Percentiles rank a stretch among this genome's conserved stretches.
Conservation (phyloP, 352 stramenopile species). For the Phytopythium litorale region DNA sequence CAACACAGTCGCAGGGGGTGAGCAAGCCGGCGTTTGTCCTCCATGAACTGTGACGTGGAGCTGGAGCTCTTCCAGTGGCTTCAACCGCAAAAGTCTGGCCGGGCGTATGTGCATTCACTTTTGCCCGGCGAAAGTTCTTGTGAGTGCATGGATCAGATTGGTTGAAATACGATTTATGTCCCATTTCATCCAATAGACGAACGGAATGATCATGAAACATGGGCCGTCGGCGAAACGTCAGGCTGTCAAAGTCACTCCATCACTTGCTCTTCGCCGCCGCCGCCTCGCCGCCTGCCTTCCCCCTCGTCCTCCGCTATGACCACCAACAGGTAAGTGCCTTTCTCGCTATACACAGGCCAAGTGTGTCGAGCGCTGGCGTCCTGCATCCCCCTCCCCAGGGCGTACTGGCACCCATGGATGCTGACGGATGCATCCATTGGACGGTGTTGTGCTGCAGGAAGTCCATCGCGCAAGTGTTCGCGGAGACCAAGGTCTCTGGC, state of each 20-base stretch:
- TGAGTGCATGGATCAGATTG: conserved; percentile 20
- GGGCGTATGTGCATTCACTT: conserved; percentile 1
- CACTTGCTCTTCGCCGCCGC: neutral
- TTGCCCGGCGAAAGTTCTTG: neutral
- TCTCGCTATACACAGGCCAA: neutral
- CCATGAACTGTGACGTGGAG: neutral
- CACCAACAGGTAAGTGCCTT: neutral
- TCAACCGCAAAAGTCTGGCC: neutral
- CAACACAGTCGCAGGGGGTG: neutral
- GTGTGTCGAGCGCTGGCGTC: neutral
- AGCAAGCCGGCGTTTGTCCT: neutral
- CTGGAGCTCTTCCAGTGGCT: neutral
- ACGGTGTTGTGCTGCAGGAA: conserved; percentile 27
- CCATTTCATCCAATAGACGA: conserved; percentile 17
- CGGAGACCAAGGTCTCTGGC: conserved; percentile 58
- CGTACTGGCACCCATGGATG: neutral
- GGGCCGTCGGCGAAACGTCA: neutral
- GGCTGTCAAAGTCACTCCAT: conserved; percentile 1
- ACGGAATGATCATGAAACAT: no score
- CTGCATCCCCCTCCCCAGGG: neutral
- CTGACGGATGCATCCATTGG: neutral
- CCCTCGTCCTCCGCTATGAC: neutral
- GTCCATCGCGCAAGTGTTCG: conserved; percentile 64
- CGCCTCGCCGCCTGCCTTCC: neutral
- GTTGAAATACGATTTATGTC: conserved; percentile 5